Evolutionary conservation across 23 red algal genomes (phyloP), one percentile per base, ranked within the genome.

Genomic region (Chondrus crispus): DNA sequence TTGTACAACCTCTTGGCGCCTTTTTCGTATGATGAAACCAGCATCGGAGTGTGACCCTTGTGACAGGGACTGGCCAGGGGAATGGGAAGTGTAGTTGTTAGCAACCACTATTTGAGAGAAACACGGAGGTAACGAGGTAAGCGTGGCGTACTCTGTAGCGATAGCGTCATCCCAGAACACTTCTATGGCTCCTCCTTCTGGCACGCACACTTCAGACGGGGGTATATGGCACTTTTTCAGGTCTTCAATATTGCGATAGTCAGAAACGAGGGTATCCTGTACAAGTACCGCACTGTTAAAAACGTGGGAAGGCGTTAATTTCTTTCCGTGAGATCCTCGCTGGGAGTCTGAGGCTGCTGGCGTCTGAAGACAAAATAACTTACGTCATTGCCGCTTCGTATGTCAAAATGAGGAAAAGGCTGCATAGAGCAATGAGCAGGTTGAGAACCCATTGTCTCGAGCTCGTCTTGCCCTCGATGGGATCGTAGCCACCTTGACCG

Each of bases 381-480:
- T 63, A 85, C 81, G 81, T 85, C 81, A 85, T 85, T n/a, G 52
- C 43, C 8, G 81, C 81, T 49, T 85, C 81, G 20, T 85, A 85
- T 26, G 57, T 39, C 51, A 85, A 47, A 6, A 45, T 53, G 5
- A 85, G 41, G 40, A 85, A 85, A 16, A 85, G 54, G 22, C 81
- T 57, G 32, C 22, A 64, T 5, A 69, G 28, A 7, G 36, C 36
- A 19, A 88, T n/a, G 8, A 88, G 13, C 24, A 88, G 35, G 44
- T 88, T 88, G 3, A 88, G 68, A 30, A 88, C 54, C 85, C 85
- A 57, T 75, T 88, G 85, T 32, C 85, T 44, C 29, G 63, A 51
- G 2, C 64, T 22, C 11, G 6, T 74, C 11, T 48, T 36, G 68
- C 57, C 44, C 6, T 40, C 85, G 40, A 20, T 7, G 10, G 42